A percentile compares a stretch with the other conserved stretches of the same genome.
Conservation (phyloP, 768 basidiomycete species). For the Rhodotorula sphaerocarpa region DNA sequence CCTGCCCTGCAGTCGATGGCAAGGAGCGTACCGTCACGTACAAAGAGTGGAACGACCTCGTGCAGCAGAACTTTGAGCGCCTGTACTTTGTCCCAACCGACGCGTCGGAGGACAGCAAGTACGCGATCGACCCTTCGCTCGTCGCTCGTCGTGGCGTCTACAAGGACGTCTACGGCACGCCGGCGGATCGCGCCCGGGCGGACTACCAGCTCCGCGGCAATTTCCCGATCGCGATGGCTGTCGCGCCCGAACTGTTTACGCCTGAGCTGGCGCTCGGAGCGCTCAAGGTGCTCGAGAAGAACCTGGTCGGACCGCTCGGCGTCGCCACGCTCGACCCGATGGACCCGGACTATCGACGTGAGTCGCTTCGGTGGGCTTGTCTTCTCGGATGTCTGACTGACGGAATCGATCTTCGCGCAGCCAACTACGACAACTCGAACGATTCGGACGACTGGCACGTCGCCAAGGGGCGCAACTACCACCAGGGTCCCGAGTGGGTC, state of each 20-base stretch:
- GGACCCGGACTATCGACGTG: conserved; percentile 71
- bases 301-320: conserved; percentile 78
- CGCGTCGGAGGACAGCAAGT: conserved; percentile 59
- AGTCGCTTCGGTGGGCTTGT: background rate
- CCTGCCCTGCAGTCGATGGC: conserved; percentile 55
- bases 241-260: conserved; percentile 91
- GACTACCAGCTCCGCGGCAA: conserved; percentile 64
- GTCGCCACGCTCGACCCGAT: conserved; percentile 90
- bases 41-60: conserved; percentile 75
- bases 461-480: conserved; percentile 92
- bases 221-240: conserved; percentile 80
- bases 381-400: too few species aligned
- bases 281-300: conserved; percentile 66
- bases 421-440: conserved; percentile 73
- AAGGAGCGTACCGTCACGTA: conserved; percentile 66
- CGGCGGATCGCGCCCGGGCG: conserved; percentile 64
- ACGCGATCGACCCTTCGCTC: conserved; percentile 60
- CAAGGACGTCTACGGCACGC: conserved; percentile 94
- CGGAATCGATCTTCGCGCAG: too few species aligned
- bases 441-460: conserved; percentile 72
- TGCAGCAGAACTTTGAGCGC: conserved; percentile 79
- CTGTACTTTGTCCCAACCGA: conserved; percentile 84
- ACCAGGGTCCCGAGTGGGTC: conserved; percentile 45
- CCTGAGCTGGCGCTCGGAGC: conserved; percentile 68
- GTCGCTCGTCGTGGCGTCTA: conserved; percentile 90